Evolutionary conservation across 345 rosid genomes (phyloP).

Genomic region (Sisymbrium altissimum): DNA sequence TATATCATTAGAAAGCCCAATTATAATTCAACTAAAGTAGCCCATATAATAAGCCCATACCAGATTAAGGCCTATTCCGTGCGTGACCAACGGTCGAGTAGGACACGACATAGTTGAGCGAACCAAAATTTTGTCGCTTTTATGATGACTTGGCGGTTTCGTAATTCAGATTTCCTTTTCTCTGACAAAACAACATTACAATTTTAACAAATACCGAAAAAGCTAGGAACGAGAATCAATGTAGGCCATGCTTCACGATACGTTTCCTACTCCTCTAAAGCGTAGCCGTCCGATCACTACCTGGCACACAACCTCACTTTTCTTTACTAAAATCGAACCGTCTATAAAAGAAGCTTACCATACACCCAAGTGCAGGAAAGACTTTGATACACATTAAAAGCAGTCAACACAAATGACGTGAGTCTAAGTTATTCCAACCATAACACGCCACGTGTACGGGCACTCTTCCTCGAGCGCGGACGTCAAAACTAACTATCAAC

Average conservation of each 20-base stretch:
- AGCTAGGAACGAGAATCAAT: neutral
- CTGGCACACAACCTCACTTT: neutral
- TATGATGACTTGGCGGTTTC: conserved; percentile 30
- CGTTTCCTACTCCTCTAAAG: neutral
- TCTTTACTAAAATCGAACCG: neutral
- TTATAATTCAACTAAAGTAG: neutral
- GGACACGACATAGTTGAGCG: conserved; percentile 15
- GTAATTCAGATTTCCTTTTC: conserved; percentile 24
- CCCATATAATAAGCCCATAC: neutral
- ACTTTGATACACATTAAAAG: conserved; percentile 13
- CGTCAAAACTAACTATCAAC: conserved; percentile 50
- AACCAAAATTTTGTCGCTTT: conserved; percentile 23
- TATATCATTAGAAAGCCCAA: neutral
- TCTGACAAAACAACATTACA: conserved; percentile 26
- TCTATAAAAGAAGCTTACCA: neutral
- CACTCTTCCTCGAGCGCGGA: conserved; percentile 35
- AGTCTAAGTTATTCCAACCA: conserved; percentile 35
- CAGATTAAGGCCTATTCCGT: neutral
- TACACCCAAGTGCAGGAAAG: neutral
- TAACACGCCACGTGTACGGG: conserved; percentile 33
- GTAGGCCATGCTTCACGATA: neutral
- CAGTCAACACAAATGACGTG: conserved; percentile 46
- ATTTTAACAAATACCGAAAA: conserved; percentile 26
- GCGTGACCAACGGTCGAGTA: conserved; percentile 25
- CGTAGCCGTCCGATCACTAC: neutral